A percentile compares a stretch with the other conserved stretches of the same genome.
These are phyloP conservation scores for Nitzschia sp. DNA, from an alignment of 108 stramenopile genomes.

Conservation along the genomic window DNA sequence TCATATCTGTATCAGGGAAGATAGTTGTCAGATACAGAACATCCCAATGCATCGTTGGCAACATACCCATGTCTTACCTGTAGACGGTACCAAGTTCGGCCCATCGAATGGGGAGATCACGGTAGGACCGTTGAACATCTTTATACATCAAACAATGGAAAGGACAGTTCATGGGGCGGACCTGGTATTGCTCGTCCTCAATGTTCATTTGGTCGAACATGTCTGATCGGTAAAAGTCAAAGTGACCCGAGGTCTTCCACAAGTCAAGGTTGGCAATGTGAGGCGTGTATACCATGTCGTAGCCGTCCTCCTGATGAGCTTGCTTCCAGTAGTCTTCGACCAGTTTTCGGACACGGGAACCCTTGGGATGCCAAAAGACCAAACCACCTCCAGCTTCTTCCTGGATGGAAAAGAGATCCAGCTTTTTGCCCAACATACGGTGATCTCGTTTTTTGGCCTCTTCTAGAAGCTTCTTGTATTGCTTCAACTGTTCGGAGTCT, in stretches of 20 bases:
- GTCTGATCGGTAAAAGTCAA: slow-evolving; percentile 93
- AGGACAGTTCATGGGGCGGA: slow-evolving; percentile 99
- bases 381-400: slow-evolving; percentile 84
- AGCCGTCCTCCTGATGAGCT: slow-evolving; percentile 73
- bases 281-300: slow-evolving; percentile 96
- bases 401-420: slow-evolving; percentile 95
- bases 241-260: slow-evolving; percentile 99
- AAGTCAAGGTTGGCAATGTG: slow-evolving; percentile 96
- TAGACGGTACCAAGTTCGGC: slow-evolving; percentile 97
- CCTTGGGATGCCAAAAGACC: slow-evolving; percentile 91
- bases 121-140: slow-evolving; percentile 89
- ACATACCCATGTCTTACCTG: slow-evolving; percentile 39
- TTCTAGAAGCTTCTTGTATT: slow-evolving; percentile 86
- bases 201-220: slow-evolving; percentile 99
- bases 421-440: slow-evolving; percentile 91
- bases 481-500: slow-evolving; percentile 75
- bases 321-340: slow-evolving; percentile 97
- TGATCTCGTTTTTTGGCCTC: slow-evolving; percentile 98
- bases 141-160: slow-evolving; percentile 99
- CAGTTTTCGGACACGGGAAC: slow-evolving; percentile 79
- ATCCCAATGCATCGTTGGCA: background rate
- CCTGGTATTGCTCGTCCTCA: slow-evolving; percentile 92
- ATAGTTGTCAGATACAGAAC: background rate
- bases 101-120: slow-evolving; percentile 95
- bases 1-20: slow-evolving; percentile 64